A percentile compares a stretch with the other conserved stretches of the same genome.
phyloP scores from a whole-genome alignment of 805 yeast species.

The Saccharomycopsis microspora region DNA sequence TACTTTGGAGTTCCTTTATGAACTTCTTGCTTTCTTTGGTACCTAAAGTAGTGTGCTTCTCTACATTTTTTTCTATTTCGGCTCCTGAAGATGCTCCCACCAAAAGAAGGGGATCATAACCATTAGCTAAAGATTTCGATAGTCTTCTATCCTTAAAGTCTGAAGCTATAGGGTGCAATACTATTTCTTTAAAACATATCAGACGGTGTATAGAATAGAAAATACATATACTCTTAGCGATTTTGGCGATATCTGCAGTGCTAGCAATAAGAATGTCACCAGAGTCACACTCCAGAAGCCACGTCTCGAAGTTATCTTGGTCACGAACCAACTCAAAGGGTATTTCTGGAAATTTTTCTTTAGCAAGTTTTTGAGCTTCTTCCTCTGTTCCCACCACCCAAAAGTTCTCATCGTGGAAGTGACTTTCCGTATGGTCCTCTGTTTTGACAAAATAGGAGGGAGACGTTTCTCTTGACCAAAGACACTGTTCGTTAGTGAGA shows the following conservation, averaged over 20 bases:
- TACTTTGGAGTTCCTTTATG: constrained; percentile 68
- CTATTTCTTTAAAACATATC: constrained; percentile 92
- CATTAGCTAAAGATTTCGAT: constrained; percentile 96
- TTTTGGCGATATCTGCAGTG: constrained; percentile 97
- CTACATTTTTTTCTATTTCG: constrained; percentile 65
- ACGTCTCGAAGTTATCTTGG: constrained; percentile 96
- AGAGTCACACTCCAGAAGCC: constrained; percentile 94
- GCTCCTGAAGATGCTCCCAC: constrained; percentile 76
- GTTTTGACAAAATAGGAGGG: constrained; percentile 72
- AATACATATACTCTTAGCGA: constrained; percentile 84
- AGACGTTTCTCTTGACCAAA: constrained; percentile 27
- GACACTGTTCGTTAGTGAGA: constrained; percentile 6
- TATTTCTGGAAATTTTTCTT: constrained; percentile 48
- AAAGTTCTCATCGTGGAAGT: constrained; percentile 42
- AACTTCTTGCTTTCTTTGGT: constrained; percentile 82
- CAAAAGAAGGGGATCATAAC: constrained; percentile 89
- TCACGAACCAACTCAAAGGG: constrained; percentile 77
- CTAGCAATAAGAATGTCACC: constrained; percentile 68
- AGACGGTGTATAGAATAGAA: constrained; percentile 77
- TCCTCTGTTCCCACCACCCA: constrained; percentile 89
- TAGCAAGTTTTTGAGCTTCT: constrained; percentile 81
- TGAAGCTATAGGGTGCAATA: constrained; percentile 95
- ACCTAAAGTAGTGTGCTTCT: constrained; percentile 65
- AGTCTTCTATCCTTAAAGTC: constrained; percentile 98
- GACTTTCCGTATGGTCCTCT: constrained; percentile 48